Base-by-base conservation (phyloP, 2,329 filamentous ascomycete genomes). In the Fusarium compactum region DNA sequence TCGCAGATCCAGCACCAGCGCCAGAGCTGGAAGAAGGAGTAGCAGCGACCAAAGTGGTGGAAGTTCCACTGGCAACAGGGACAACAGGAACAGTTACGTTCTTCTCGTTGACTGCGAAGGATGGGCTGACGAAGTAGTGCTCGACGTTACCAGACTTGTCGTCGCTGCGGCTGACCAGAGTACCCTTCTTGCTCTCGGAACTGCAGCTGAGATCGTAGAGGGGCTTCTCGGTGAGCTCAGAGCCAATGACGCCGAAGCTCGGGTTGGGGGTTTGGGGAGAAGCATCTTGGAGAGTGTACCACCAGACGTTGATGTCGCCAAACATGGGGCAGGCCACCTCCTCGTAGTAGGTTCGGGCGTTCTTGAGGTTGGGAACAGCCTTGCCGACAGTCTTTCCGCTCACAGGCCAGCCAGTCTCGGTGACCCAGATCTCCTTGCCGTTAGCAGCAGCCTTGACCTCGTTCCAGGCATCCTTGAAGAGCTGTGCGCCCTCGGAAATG, bases 361-460 rank as follows among this genome's bases (percentile, higher is more conserved):
- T 95, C 56, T 85, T 82, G 32, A 82, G 68, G 38, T 84, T 90
- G 8, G 94, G 85, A 12, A 91, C 85, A 43, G 89, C 92, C 51
- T 87, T 78, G 72, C 89, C 90, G 67, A 86, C 81, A 2, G 82
- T 85, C 70, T 87, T 82, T 59, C 94, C 94, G 74, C 85, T 89
- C 56, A 94, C 89, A 51, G 94, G 94, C 89, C 92, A 96, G 70
- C 94, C 94, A 18, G 93, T 96, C 86, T 97, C 94, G 29, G 94
- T 96, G 68, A 97, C 87, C 92, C 92, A 96, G 73, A 97, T 87
- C 20, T 87, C 84, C 85, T 94, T 95, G 77, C 87, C 88, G 38
- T 85, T 83, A 38, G 88, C 85, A 46, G 84, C 90, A 18, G 78
- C 80, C 67, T 86, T 80, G 34, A 91, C 92, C 63, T 86, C 84